These are phyloP conservation scores for Coemansia sp. DNA, from an alignment of 192 early-diverging fungal species.

Conservation along the genomic window DNA sequence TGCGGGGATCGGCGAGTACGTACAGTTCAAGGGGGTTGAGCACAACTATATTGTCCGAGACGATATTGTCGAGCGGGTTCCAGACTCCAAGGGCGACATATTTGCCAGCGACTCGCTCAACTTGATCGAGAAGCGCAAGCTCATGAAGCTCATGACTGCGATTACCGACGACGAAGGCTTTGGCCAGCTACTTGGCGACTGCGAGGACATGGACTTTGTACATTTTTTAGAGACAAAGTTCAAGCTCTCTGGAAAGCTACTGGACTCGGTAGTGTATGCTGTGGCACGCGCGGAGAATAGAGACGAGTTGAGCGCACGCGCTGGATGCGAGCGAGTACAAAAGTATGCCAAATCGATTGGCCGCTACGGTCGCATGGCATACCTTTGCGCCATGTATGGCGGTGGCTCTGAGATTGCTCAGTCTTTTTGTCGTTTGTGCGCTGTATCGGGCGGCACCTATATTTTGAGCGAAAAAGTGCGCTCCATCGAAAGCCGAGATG, in stretches of 20 bases:
- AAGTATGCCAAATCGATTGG: slow-evolving; percentile 79
- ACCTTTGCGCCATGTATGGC: slow-evolving; percentile 84
- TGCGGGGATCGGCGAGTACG: slow-evolving; percentile 79
- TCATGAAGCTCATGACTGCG: slow-evolving; percentile 87
- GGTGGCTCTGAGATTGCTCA: slow-evolving; percentile 88
- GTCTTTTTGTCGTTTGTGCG: slow-evolving; percentile 87
- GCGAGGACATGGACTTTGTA: slow-evolving; percentile 21
- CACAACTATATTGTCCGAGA: slow-evolving; percentile 60
- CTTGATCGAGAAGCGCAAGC: slow-evolving; percentile 83
- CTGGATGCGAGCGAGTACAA: slow-evolving; percentile 71
- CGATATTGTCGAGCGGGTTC: slow-evolving; percentile 64
- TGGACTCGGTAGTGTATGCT: slow-evolving; percentile 64
- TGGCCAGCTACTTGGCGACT: not conserved
- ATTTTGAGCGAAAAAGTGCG: slow-evolving; percentile 67
- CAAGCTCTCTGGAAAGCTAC: slow-evolving; percentile 64
- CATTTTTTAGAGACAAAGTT: slow-evolving; percentile 60
- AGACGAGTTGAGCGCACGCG: slow-evolving; percentile 48
- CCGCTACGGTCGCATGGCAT: slow-evolving; percentile 81
- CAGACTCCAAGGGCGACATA: slow-evolving; percentile 89
- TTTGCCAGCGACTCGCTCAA: slow-evolving; percentile 77
- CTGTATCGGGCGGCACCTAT: slow-evolving; percentile 91
- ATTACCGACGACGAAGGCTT: slow-evolving; percentile 52
- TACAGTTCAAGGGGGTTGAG: slow-evolving; percentile 88
- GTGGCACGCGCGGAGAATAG: slow-evolving; percentile 58
- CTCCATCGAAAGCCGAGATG: slow-evolving; percentile 30